Evolutionary conservation across 2,329 filamentous ascomycete species (phyloP), one percentile per base, ranked within the genome.

Genomic region (Fonsecaea multimorphosa): DNA sequence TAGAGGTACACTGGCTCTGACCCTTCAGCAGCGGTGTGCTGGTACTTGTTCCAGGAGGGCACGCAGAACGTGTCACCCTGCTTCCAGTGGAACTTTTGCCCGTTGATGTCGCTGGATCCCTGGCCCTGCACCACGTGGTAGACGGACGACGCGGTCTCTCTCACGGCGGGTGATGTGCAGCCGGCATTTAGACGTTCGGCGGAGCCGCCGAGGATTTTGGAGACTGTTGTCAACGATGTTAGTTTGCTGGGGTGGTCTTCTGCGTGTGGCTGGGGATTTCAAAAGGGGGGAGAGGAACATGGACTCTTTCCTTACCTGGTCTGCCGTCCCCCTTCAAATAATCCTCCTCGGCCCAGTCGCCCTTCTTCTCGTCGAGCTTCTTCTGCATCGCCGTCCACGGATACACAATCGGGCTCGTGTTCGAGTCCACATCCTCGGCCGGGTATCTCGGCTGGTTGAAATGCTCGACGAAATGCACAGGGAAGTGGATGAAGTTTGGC

Each of bases 401-500:
- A 36, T 84, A 86, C 0, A 83, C 79, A 34, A 85, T 78, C 8
- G 55, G 62, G 2, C 79, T 82, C 2, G 74, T 44, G 1, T n/a
- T 66, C 2, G 71, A 77, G 51, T 83, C 78, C 3, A 81, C 75
- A 22, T 68, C 65, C 27, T 60, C 40, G 57, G 82, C 83, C 0
- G 85, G 84, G 64, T 86, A 86, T 16, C 84, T 73, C 0, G 76
- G 72, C 27, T 82, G 72, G 3, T 76, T 68, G 59, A 81, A 86
- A 58, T 83, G 79, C 73, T 87, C 79, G 1, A 84, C 83, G 68
- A 87, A 86, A 69, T 87, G 81, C 0, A 85, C 82, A 0, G 82
- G 83, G 2, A 82, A 80, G 66, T 82, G 81, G 0, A 77, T 75
- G 71, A 85, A 86, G 2, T 79, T 74, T 0, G 85, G 85, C 1